Evolutionary conservation across 345 rosid genomes (phyloP).

Genomic region (Salix udensis): DNA sequence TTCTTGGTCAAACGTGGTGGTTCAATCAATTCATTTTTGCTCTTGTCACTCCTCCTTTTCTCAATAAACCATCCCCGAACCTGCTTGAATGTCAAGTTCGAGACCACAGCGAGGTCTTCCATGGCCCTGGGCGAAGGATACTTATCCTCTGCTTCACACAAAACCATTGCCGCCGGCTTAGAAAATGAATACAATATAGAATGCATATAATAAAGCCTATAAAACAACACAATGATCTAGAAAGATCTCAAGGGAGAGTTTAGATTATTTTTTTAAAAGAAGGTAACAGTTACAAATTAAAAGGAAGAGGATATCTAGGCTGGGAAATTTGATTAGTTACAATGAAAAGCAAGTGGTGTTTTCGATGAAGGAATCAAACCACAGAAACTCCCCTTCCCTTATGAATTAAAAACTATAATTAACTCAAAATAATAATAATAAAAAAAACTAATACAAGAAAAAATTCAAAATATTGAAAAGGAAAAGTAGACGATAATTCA

Average conservation of each 20-base stretch:
- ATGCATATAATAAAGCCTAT: not conserved
- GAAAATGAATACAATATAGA: not conserved
- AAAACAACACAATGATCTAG: not conserved
- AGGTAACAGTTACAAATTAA: not conserved
- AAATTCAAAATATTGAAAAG: no score
- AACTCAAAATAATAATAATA: no score
- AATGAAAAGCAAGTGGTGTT: not conserved
- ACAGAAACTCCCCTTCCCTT: not conserved
- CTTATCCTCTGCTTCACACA: slow-evolving; percentile 48
- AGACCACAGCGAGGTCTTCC: slow-evolving; percentile 46
- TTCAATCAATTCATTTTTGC: slow-evolving; percentile 12
- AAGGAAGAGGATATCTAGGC: not conserved
- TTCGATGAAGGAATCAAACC: not conserved
- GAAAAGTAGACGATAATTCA: no score
- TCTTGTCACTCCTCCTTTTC: slow-evolving; percentile 61
- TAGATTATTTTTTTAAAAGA: not conserved
- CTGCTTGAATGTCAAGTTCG: slow-evolving; percentile 65
- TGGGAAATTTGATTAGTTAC: not conserved
- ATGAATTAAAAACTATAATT: no score
- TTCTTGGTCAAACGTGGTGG: slow-evolving; percentile 20
- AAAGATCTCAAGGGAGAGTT: not conserved
- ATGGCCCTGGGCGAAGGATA: slow-evolving; percentile 54
- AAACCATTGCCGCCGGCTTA: slow-evolving; percentile 9
- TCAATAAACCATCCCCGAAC: slow-evolving; percentile 71
- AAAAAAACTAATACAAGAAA: no score